Evolutionary conservation across 371 early-diverging fungal genomes (phyloP).

Genomic region (Saksenaea vasiformis): DNA sequence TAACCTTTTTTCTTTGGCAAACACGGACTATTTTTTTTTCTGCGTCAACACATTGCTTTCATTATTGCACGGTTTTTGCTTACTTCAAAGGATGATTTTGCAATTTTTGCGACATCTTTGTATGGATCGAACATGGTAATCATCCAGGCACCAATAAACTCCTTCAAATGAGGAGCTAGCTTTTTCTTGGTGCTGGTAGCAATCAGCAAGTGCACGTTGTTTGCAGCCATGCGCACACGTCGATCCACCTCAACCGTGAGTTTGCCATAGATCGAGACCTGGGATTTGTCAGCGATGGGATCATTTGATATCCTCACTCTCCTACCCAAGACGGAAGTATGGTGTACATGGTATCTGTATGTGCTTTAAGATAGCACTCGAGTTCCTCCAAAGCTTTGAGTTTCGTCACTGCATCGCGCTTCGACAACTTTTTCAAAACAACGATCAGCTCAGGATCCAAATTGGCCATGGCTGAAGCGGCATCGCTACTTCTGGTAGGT

Average conservation of each 20-base stretch:
- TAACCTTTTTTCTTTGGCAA: conserved; percentile 55
- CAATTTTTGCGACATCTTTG: conserved; percentile 57
- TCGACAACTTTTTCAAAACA: conserved; percentile 63
- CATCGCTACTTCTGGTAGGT: conserved; percentile 13
- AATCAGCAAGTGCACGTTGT: conserved; percentile 54
- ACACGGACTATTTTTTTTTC: conserved; percentile 39
- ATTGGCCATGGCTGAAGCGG: conserved; percentile 24
- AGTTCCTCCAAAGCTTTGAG: conserved; percentile 72
- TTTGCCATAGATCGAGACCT: conserved; percentile 56
- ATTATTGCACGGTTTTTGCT: not conserved
- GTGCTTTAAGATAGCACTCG: conserved; percentile 48
- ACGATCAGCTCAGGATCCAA: conserved; percentile 59
- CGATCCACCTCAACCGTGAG: conserved; percentile 66
- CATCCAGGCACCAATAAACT: conserved; percentile 64
- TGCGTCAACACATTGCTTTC: not conserved
- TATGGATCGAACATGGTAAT: conserved; percentile 63
- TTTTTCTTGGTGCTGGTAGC: conserved; percentile 58
- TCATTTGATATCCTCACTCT: conserved; percentile 7
- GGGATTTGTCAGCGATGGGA: conserved; percentile 9
- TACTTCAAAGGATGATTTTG: conserved; percentile 60
- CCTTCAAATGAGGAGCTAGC: conserved; percentile 64
- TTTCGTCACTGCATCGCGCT: conserved; percentile 70
- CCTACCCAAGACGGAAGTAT: conserved; percentile 43
- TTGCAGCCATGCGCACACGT: conserved; percentile 57
- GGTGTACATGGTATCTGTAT: conserved; percentile 28